Conservation (phyloP, 2,329 filamentous ascomycete species). For the Thermothelomyces thermophilus region DNA sequence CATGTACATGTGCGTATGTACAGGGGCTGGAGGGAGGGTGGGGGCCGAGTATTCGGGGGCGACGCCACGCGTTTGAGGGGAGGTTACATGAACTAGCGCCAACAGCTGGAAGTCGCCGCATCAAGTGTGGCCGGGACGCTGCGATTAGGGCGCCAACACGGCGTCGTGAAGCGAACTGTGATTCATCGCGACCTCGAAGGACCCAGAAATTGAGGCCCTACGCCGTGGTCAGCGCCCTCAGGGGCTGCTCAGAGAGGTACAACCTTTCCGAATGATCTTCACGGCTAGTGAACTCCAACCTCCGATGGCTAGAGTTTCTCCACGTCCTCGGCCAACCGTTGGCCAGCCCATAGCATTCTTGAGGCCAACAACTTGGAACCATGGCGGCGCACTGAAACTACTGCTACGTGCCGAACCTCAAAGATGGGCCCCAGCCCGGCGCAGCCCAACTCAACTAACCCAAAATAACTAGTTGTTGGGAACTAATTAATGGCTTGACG, state of each 20-base stretch:
- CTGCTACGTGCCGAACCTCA: not conserved
- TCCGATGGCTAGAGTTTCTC: not conserved
- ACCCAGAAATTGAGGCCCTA: not conserved
- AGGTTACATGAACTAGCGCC: not conserved
- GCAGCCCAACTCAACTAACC: not conserved
- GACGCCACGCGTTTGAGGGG: not conserved
- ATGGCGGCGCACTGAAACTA: not conserved
- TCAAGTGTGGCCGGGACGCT: not conserved
- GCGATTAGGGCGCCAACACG: not conserved
- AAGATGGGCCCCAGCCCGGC: not conserved
- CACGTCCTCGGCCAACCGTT: not conserved
- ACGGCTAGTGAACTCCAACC: not conserved
- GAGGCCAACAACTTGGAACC: not conserved
- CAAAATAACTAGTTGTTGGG: not conserved
- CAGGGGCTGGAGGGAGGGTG: not conserved
- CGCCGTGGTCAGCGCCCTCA: not conserved
- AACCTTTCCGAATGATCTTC: not conserved
- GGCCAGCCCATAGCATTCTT: not conserved
- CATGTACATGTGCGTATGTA: not conserved
- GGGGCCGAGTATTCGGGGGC: not conserved
- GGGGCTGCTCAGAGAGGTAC: not conserved
- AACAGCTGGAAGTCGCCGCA: not conserved
- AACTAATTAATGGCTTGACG: not conserved
- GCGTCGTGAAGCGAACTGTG: not conserved
- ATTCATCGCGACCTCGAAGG: not conserved